Evolutionary conservation across 805 yeast species (phyloP), one percentile per base, ranked within the genome.

Genomic region (Torulaspora indica): DNA sequence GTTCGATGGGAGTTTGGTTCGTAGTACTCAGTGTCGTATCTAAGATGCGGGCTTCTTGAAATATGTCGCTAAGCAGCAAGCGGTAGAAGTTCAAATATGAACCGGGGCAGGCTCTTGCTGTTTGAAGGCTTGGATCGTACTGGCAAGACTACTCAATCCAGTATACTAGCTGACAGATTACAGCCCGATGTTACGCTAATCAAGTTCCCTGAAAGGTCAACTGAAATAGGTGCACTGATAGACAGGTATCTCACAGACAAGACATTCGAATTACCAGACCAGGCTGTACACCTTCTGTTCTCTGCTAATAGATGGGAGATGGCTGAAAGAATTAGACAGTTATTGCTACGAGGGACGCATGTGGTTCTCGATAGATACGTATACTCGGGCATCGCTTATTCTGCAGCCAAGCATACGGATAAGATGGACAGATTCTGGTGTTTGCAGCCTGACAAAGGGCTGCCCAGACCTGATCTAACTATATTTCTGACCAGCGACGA

Each of bases 261-360:
- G 17, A 45, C 61, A 1, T 75, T 76, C 48, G 49, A 65, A 6
- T 61, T 89, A 14, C 76, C 81, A 13, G 96, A 90, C 57, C 81
- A 88, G 61, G 72, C 95, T 0, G 82, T 89, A 4, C 99, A 93
- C 64, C 70, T 93, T 18, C 68, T 93, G 27, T 93, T 93, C 63
- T 79, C 89, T 53, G 96, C 98, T 1, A 93, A 93, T 57, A 69
- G 99, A 51, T 93, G 99, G 99, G 99, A 93, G 61, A 55, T 78
- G 17, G 75, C 73, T 1, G 63, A 69, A 1, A 60, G 63, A 3
- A 78, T 93, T 4, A 58, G 66, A 8, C 44, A 58, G 1, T 58
- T 68, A 9, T 62, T 89, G 14, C 41, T 61, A 13, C 50, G 61
- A 0, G 96, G 96, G 1, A 60, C 58, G 9, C 72, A 73, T 41